phyloP scores from a whole-genome alignment of 495 filamentous ascomycete genomes.

The Aspergillus nidulans region DNA sequence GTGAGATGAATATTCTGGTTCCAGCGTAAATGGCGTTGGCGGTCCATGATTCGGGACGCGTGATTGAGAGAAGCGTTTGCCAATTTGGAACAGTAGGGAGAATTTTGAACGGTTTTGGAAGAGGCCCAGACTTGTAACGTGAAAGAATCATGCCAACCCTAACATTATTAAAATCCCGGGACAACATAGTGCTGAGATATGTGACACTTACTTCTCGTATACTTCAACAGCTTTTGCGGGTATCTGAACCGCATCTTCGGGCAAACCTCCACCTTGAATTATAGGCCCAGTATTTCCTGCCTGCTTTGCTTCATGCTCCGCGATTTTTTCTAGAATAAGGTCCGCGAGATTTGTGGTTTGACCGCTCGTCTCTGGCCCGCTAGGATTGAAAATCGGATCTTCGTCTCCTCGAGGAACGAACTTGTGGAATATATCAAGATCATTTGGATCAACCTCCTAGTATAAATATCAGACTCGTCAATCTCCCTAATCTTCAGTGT shows the following conservation, averaged over 20 bases:
- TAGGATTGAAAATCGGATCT: slow-evolving; percentile 48
- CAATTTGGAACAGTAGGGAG: slow-evolving; percentile 86
- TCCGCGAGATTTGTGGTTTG: slow-evolving; percentile 80
- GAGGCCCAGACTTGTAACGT: slow-evolving; percentile 87
- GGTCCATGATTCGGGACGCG: slow-evolving; percentile 80
- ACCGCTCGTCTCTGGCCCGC: slow-evolving; percentile 38
- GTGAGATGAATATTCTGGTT: slow-evolving; percentile 83
- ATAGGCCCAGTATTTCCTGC: slow-evolving; percentile 33
- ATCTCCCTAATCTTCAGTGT: background rate
- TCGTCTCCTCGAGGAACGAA: slow-evolving; percentile 64
- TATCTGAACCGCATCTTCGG: slow-evolving; percentile 78
- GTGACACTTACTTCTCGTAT: slow-evolving; percentile 67
- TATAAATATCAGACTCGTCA: background rate
- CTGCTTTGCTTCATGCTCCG: slow-evolving; percentile 75
- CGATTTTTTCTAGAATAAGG: slow-evolving; percentile 89
- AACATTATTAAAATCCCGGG: slow-evolving; percentile 15
- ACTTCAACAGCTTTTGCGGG: slow-evolving; percentile 91
- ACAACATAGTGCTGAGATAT: background rate
- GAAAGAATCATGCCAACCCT: slow-evolving; percentile 85
- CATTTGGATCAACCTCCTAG: slow-evolving; percentile 80
- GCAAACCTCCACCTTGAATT: slow-evolving; percentile 45
- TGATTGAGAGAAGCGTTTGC: slow-evolving; percentile 80
- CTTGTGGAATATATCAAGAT: slow-evolving; percentile 84
- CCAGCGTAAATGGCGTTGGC: slow-evolving; percentile 81
- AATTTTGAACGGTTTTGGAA: slow-evolving; percentile 97